Conservation (phyloP, 1,139 yeast genomes). For the Kurtzmaniella quercitrusa region DNA sequence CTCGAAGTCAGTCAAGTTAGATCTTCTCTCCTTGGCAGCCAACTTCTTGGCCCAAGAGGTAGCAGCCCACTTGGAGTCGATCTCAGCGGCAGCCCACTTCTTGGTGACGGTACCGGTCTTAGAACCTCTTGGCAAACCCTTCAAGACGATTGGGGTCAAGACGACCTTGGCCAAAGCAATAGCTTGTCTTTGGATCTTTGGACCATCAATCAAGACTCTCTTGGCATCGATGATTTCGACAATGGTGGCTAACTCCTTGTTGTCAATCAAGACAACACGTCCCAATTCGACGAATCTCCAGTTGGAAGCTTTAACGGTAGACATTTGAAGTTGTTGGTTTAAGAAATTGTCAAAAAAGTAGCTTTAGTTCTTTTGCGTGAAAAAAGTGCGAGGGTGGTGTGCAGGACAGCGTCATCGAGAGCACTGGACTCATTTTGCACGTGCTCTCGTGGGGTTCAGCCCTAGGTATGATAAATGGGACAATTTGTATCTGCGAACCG, state of each 20-base stretch:
- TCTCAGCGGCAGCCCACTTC: constrained; percentile 92
- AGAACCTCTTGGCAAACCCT: constrained; percentile 90
- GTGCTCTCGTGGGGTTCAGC: neutral
- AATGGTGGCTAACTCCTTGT: constrained; percentile 83
- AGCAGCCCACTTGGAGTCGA: constrained; percentile 87
- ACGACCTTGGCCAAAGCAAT: constrained; percentile 81
- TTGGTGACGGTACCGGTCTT: constrained; percentile 80
- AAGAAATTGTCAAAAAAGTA: constrained; percentile 1
- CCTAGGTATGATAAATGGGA: too few species aligned
- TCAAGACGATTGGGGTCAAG: constrained; percentile 87
- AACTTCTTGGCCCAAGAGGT: constrained; percentile 98
- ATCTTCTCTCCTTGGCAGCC: constrained; percentile 90
- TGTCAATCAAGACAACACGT: constrained; percentile 92
- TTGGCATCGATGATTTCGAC: constrained; percentile 99
- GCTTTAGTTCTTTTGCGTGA: constrained; percentile 1
- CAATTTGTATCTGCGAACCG: too few species aligned
- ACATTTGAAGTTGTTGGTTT: constrained; percentile 18
- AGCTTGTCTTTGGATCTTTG: constrained; percentile 92
- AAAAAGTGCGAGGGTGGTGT: neutral
- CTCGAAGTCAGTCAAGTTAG: constrained; percentile 92
- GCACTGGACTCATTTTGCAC: neutral
- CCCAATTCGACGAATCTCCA: constrained; percentile 99
- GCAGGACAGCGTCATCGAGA: neutral
- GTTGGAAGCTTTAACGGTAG: constrained; percentile 89
- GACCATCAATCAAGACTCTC: constrained; percentile 98